Base-by-base conservation (phyloP, 495 filamentous ascomycete species). In the Tuber microsphaerosporum region DNA sequence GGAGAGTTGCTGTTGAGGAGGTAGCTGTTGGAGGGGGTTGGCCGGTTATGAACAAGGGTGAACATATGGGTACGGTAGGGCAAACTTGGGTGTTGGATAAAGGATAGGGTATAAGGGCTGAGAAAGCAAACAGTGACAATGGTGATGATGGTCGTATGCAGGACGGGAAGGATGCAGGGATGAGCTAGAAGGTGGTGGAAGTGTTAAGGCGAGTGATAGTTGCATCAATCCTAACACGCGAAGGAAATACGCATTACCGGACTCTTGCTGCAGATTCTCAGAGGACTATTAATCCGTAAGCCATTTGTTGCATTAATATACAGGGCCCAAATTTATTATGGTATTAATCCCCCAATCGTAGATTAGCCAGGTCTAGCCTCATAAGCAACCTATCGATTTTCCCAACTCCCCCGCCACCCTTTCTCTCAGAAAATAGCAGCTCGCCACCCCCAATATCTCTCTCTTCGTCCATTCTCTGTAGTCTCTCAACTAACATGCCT, bases 301-400 rank as follows among this genome's bases (percentile, higher is more conserved):
- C 22, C n/a, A 17, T 65, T 65, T 34, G 56, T 1, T 26, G 26
- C 56, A 65, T n/a, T 17, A 65, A 65, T 34, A 65, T 34, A 34
- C 12, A 34, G 56, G 14, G 31, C 26, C 34, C 56, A 65, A 34
- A 12, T 17, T 10, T 61, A 61, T 34, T 65, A 17, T 19, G 26
- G 14, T 34, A 34, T 65, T 34, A 65, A 65, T 65, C 69, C 85
- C 86, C 46, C 85, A 88, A 85, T 6, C 68, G 75, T 45, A 82
- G 69, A 76, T 76, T 75, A 31, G 75, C 77, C 61, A 92, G 93
- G 85, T 95, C 93, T 75, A 97, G 84, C 83, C 94, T 94, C 92
- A 96, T 94, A 69, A 97, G 82, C 82, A 97, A 85, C 72, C 92
- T 86, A 85, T 94, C 92, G 37, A 95, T 89, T 12, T 92, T 91